Base-by-base conservation (phyloP, 2,329 filamentous ascomycete species). In the Aspergillus fischeri region DNA sequence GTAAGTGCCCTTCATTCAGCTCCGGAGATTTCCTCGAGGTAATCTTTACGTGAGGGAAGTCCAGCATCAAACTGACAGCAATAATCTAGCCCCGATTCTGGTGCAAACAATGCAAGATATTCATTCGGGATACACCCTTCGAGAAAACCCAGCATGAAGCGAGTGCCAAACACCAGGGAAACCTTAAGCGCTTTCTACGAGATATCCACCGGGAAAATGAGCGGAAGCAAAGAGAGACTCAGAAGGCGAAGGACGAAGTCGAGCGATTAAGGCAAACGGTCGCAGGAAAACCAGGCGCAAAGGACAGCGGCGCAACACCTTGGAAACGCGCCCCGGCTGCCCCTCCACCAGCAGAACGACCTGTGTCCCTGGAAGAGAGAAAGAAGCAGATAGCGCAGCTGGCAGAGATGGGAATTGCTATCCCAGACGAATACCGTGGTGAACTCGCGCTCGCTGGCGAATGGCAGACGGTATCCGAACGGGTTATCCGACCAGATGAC, bases 71-170 rank as follows among this genome's bases (percentile, higher is more conserved):
- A 11, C 27, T 24, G 53, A 44, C 67, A 56, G 75, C 51, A 21
- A n/a, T 20, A 11, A 10, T 47, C 51, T 55, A 86, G 73, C 92
- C 92, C 5, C 93, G 89, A 72, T 96, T 96, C 78, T 97, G 92
- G 92, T 99, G 94, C 84, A 97, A 97, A 75, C 91, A 96, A 80
- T 99, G 94, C 83, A 85, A 86, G 70, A 85, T 84, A 71, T 97
- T 87, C 75, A 90, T 99, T 51, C 90, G 91, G 76, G 94, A 99
- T 80, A 97, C 92, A 24, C 87, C 91, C 65, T 86, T 97, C 74
- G 92, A 96, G 74, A 89, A 88, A 66, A 83, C 86, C 63, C 93
- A 97, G 75, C 92, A 97, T 77, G 92, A 97, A 75, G 85, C 89
- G 27, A 96, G 91, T 0, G 87, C 80, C 14, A 91, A 88, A 72